Conservation (phyloP, 768 basidiomycete species). For the Leccinum variicolor region DNA sequence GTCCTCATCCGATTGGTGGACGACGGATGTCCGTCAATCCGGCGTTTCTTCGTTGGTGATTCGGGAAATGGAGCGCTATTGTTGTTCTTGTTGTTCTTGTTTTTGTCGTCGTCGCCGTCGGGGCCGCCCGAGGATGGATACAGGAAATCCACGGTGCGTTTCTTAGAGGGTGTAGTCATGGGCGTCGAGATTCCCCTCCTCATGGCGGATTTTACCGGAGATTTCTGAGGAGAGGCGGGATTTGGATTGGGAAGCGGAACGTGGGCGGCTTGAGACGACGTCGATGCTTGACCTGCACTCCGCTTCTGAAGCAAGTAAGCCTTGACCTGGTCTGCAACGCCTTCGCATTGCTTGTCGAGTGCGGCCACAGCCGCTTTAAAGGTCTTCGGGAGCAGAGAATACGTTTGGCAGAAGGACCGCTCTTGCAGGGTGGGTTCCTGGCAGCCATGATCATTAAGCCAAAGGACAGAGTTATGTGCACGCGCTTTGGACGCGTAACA, state of each 20-base stretch:
- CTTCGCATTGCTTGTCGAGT: slow-evolving; percentile 26
- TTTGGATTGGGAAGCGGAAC: neutral
- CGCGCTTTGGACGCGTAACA: neutral
- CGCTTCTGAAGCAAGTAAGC: slow-evolving; percentile 3
- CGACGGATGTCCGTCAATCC: slow-evolving; percentile 16
- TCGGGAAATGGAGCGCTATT: slow-evolving; percentile 28
- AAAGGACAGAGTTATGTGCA: neutral
- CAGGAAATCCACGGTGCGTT: slow-evolving; percentile 28
- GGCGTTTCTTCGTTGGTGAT: slow-evolving; percentile 44
- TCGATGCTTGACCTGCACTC: neutral
- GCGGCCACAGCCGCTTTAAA: slow-evolving; percentile 20
- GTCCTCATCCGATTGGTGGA: slow-evolving; percentile 12
- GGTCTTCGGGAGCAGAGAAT: slow-evolving; percentile 12
- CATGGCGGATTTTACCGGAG: slow-evolving; percentile 16
- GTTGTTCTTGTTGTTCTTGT: too few relatives aligned
- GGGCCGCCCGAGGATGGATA: slow-evolving; percentile 5
- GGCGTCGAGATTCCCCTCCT: neutral
- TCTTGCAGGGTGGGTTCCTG: slow-evolving; percentile 17
- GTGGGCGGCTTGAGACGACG: neutral
- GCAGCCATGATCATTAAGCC: neutral
- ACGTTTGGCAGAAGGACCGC: slow-evolving; percentile 13
- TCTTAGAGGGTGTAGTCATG: slow-evolving; percentile 25
- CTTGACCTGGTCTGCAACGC: slow-evolving; percentile 24
- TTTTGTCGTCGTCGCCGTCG: slow-evolving; percentile 11
- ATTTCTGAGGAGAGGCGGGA: slow-evolving; percentile 15